A percentile compares a stretch with the other conserved stretches of the same genome.
Conservation (phyloP, 1,284 basidiomycete genomes). For the Melampsora americana region DNA sequence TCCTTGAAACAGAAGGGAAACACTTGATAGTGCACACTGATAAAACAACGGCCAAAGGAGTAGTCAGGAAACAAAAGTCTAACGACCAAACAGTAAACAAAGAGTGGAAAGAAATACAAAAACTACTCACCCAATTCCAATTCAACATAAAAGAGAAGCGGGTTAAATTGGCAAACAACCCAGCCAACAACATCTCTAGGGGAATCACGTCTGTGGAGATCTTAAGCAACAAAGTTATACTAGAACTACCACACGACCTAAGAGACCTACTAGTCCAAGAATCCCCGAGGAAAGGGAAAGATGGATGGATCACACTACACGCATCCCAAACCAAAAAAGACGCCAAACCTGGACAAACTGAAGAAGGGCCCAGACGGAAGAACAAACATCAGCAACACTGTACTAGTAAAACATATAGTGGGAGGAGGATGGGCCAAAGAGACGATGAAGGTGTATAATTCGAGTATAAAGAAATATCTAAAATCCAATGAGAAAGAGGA, state of each 20-base stretch:
- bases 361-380: background rate
- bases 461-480: no score
- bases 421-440: background rate
- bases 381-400: background rate
- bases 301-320: background rate
- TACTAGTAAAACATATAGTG: no score
- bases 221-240: background rate
- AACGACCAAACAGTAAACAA: background rate
- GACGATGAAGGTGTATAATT: background rate
- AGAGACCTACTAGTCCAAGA: background rate
- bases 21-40: slow-evolving; percentile 11
- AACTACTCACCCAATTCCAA: background rate
- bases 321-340: background rate
- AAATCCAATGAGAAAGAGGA: no score
- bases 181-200: background rate
- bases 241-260: background rate
- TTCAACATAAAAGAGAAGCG: background rate
- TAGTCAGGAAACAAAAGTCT: background rate
- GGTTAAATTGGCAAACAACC: background rate
- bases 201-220: background rate
- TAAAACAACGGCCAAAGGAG: background rate
- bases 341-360: background rate
- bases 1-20: background rate
- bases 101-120: slow-evolving; percentile 22
- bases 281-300: background rate